These are phyloP conservation scores for Lathyrus tuberosus DNA, from an alignment of 306 rosid genomes.

Conservation along the genomic window DNA sequence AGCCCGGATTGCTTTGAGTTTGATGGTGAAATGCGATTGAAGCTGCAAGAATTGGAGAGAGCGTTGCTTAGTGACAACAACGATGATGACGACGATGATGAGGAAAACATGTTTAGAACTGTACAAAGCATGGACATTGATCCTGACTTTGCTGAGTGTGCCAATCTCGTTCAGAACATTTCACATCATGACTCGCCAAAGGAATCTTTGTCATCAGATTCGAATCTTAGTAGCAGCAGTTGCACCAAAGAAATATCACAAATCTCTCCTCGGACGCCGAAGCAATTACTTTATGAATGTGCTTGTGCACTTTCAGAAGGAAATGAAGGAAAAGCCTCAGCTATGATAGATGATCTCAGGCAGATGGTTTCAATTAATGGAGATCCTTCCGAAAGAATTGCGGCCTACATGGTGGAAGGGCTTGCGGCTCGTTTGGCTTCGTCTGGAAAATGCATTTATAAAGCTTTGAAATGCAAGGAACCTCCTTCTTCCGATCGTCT, in stretches of 20 bases:
- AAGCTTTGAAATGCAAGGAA: slow-evolving; percentile 88
- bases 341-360: slow-evolving; percentile 71
- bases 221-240: slow-evolving; percentile 64
- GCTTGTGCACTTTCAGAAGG: slow-evolving; percentile 79
- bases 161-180: slow-evolving; percentile 51
- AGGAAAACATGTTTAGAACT: slow-evolving; percentile 50
- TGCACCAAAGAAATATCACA: slow-evolving; percentile 63
- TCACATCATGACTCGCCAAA: slow-evolving; percentile 73
- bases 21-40: slow-evolving; percentile 73
- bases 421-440: slow-evolving; percentile 82
- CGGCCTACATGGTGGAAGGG: slow-evolving; percentile 98
- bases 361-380: slow-evolving; percentile 85
- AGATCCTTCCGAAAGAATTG: slow-evolving; percentile 88
- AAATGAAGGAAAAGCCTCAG: slow-evolving; percentile 55
- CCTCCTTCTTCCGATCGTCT: slow-evolving; percentile 88
- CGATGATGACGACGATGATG: slow-evolving; percentile 64
- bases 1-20: slow-evolving; percentile 58
- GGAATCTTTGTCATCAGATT: slow-evolving; percentile 70
- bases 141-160: slow-evolving; percentile 54
- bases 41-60: slow-evolving; percentile 87
- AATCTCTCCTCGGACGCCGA: slow-evolving; percentile 57
- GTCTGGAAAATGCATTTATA: slow-evolving; percentile 74
- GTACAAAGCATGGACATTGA: slow-evolving; percentile 84
- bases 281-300: slow-evolving; percentile 73
- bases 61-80: slow-evolving; percentile 72